Conservation (phyloP, 371 early-diverging fungal species). For the Apophysomyces variabilis region DNA sequence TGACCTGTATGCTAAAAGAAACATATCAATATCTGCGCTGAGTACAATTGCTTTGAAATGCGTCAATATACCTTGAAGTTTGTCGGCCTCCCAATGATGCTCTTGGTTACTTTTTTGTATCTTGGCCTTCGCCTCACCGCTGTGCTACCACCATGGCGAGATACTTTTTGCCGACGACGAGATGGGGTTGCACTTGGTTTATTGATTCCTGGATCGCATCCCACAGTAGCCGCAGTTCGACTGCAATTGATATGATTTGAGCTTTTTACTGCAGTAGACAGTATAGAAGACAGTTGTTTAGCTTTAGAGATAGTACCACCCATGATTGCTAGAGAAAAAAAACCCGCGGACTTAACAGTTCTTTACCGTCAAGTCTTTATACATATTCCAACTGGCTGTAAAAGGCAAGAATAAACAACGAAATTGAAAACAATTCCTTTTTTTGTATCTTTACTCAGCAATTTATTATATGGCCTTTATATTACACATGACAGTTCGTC, state of each 20-base stretch:
- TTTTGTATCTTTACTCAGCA: not conserved
- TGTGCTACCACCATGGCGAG: not conserved
- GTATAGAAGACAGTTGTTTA: not conserved
- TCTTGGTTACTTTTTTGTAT: conserved; percentile 23
- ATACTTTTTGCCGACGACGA: conserved; percentile 3
- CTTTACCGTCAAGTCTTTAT: not conserved
- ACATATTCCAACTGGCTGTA: not conserved
- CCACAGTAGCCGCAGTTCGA: not conserved
- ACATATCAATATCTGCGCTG: not conserved
- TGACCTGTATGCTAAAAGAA: conserved; percentile 13
- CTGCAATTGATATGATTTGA: not conserved
- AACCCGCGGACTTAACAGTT: not conserved
- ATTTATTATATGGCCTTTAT: not conserved
- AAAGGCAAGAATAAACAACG: conserved; percentile 2
- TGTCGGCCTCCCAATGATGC: conserved; percentile 28
- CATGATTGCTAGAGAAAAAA: conserved; percentile 7
- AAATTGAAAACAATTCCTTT: conserved; percentile 11
- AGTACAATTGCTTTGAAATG: not conserved
- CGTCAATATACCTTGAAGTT: conserved; percentile 23
- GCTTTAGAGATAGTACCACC: conserved; percentile 17
- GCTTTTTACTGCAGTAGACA: not conserved
- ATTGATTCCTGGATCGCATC: conserved; percentile 13
- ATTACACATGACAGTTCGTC: too few species aligned
- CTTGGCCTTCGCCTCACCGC: not conserved
- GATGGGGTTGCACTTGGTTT: conserved; percentile 1